These are phyloP conservation scores for Melaleuca quinquenervia DNA, from an alignment of 345 rosid genomes.

Conservation along the genomic window DNA sequence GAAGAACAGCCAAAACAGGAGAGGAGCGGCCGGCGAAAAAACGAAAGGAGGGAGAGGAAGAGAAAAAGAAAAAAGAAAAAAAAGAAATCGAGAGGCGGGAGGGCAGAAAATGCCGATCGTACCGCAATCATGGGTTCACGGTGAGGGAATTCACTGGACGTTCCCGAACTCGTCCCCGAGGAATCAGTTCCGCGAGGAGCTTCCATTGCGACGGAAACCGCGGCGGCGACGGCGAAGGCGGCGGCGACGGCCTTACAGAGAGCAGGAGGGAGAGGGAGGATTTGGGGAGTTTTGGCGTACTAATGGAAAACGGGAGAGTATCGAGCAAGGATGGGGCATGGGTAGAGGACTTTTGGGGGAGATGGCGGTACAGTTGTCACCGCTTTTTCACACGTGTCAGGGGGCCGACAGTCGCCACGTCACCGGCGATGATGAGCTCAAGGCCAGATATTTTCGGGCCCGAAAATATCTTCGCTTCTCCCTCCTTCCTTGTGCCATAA, in stretches of 20 bases:
- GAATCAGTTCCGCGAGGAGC: background rate
- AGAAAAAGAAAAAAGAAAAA: too few relatives aligned
- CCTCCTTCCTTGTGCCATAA: background rate
- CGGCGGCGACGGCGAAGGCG: background rate
- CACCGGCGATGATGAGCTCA: slow-evolving; percentile 2
- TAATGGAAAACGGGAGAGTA: background rate
- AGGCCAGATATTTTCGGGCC: slow-evolving; percentile 27
- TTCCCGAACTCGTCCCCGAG: background rate
- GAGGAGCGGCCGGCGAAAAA: background rate
- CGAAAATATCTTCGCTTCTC: slow-evolving; percentile 28
- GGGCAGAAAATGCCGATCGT: background rate
- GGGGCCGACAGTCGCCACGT: slow-evolving; percentile 29
- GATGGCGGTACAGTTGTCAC: slow-evolving; percentile 41
- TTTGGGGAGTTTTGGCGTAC: background rate
- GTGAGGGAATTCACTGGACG: background rate
- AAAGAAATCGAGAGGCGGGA: background rate
- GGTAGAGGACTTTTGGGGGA: background rate
- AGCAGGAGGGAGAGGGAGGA: background rate
- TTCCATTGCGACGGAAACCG: background rate
- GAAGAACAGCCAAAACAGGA: background rate
- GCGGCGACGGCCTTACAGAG: background rate
- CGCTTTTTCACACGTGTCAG: slow-evolving; percentile 62
- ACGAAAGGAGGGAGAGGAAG: background rate
- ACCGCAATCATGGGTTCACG: background rate
- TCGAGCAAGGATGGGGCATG: background rate